phyloP scores from a whole-genome alignment of 169 alveolate species.

The Plasmodium adleri region DNA sequence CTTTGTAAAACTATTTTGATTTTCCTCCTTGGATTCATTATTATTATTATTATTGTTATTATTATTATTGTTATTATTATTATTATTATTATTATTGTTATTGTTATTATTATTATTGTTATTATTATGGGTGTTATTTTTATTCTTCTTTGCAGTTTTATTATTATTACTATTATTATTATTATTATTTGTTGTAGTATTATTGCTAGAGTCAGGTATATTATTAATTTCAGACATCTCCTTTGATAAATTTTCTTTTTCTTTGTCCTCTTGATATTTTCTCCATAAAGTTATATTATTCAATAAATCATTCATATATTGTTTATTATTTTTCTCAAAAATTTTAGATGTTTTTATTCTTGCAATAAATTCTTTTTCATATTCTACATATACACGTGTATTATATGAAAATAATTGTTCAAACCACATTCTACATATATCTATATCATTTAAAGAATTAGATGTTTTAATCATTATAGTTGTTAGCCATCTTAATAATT shows the following conservation, averaged over 20 bases:
- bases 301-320: constrained; percentile 31
- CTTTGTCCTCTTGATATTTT: constrained; percentile 38
- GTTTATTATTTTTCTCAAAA: constrained; percentile 57
- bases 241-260: constrained; percentile 6
- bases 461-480: constrained; percentile 65
- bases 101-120: background rate
- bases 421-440: constrained; percentile 73
- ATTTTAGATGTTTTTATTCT: constrained; percentile 45
- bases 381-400: constrained; percentile 32
- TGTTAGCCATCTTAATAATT: constrained; percentile 70
- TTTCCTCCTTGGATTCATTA: background rate
- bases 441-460: constrained; percentile 45
- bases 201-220: background rate
- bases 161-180: background rate
- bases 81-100: background rate
- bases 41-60: background rate
- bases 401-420: constrained; percentile 43
- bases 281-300: constrained; percentile 52
- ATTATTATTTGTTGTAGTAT: background rate
- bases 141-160: background rate
- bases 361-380: constrained; percentile 60
- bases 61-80: background rate
- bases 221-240: background rate
- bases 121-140: background rate
- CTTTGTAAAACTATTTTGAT: constrained; percentile 1